A percentile compares a stretch with the other conserved stretches of the same genome.
Evolutionary conservation across 1,284 basidiomycete genomes (phyloP).

Genomic region (Hemileia vastatrix): DNA sequence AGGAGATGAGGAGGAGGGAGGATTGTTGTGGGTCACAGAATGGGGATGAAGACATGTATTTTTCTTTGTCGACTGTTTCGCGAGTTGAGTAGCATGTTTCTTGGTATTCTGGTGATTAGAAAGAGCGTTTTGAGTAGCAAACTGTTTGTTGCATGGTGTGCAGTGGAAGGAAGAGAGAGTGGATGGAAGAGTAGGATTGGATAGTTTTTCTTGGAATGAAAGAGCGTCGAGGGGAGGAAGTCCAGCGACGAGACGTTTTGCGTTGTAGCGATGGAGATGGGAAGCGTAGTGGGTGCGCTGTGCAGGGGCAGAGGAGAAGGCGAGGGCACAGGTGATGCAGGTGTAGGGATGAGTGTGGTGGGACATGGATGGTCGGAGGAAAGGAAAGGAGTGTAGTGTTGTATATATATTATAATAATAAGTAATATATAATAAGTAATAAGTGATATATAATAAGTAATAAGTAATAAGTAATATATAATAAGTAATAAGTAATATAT

Average conservation of each 20-base stretch:
- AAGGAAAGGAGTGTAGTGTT: too few species aligned
- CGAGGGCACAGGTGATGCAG: constrained; percentile 85
- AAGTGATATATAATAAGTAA: too few species aligned
- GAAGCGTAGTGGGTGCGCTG: constrained; percentile 86
- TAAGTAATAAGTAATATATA: too few species aligned
- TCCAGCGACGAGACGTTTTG: constrained; percentile 88
- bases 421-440: too few species aligned
- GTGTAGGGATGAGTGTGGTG: constrained; percentile 57
- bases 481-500: too few species aligned
- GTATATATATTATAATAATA: too few species aligned
- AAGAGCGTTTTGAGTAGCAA: constrained; percentile 81
- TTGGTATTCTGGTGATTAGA: constrained; percentile 77
- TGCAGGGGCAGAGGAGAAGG: constrained; percentile 70
- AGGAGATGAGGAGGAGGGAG: constrained; percentile 3
- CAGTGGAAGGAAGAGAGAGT: constrained; percentile 3
- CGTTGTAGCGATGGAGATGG: constrained; percentile 95
- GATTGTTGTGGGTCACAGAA: constrained; percentile 4
- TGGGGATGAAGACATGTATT: constrained; percentile 25
- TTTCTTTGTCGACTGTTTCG: constrained; percentile 25
- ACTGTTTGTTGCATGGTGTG: constrained; percentile 60
- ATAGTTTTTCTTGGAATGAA: constrained; percentile 83
- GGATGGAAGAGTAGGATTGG: constrained; percentile 48
- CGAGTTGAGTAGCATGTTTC: constrained; percentile 56
- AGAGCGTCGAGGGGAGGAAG: constrained; percentile 72
- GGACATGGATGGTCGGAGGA: too few species aligned